Evolutionary conservation across 495 filamentous ascomycete species (phyloP), one percentile per base, ranked within the genome.

Genomic region (Xylaria palmicola): DNA sequence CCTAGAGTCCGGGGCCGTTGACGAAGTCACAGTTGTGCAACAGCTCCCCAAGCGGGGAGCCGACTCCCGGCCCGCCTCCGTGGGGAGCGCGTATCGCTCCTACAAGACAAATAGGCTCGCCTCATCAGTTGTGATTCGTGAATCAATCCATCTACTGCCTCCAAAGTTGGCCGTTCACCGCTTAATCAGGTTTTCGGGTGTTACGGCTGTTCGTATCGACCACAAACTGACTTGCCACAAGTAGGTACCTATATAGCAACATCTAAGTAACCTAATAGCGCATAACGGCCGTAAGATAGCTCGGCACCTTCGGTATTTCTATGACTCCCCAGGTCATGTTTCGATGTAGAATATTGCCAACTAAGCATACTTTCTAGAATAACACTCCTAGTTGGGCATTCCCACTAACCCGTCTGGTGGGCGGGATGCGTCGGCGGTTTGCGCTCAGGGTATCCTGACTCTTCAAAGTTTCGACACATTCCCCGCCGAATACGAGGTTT

Each of bases 391-490:
- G n/a, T n/a, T n/a, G n/a, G n/a, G 43, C 50, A 12, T 17, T 53
- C 12, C n/a, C 6, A 13, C 41, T 26, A 6, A 7, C 6, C 10
- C 4, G 20, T 9, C 30, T 36, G 24, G 34, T 54, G 51, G 15
- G 41, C 51, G 34, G 29, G 24, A 24, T 19, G 24, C 22, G 15
- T 34, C 24, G 51, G 51, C 34, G 36, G 34, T 29, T 40, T 32
- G 24, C 51, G 51, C 15, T 39, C 30, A 32, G 49, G 20, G 48
- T 27, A 29, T 32, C 20, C 36, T 41, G n/a, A 27, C 24, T 36
- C 9, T 13, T 55, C 51, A 43, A 44, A 44, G 36, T 56, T 56
- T 56, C n/a, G 36, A 39, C 36, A 44, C 27, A 39, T 44, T 44
- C 26, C 34, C 53, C n/a, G 50, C 24, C 50, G 29, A 24, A 34